phyloP scores from a whole-genome alignment of 495 filamentous ascomycete species.

The Penicillium bialowiezense region DNA sequence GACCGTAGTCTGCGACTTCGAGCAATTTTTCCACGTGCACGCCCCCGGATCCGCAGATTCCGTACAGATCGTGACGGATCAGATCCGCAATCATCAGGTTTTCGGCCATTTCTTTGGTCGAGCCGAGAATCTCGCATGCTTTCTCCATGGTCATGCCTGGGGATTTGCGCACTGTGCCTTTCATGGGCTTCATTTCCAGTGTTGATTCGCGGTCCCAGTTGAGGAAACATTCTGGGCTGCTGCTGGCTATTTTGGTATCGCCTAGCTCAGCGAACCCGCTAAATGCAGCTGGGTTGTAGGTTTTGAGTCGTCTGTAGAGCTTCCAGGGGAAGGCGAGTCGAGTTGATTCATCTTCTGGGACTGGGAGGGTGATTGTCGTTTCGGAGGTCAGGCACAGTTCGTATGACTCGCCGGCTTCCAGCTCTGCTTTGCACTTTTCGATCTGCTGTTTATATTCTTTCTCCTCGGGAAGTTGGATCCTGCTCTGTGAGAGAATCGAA shows the following conservation, averaged over 20 bases:
- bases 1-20: conserved; percentile 83
- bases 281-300: conserved; percentile 81
- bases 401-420: conserved; percentile 82
- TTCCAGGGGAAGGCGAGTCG: conserved; percentile 53
- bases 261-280: conserved; percentile 77
- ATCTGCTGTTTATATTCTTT: conserved; percentile 63
- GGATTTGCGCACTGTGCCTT: conserved; percentile 84
- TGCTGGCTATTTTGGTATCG: conserved; percentile 67
- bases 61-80: conserved; percentile 86
- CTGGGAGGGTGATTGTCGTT: conserved; percentile 55
- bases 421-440: conserved; percentile 63
- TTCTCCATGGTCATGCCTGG: conserved; percentile 59
- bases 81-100: conserved; percentile 98
- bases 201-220: conserved; percentile 56
- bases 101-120: conserved; percentile 88
- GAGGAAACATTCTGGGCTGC: conserved; percentile 91
- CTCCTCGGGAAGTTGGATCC: conserved; percentile 46
- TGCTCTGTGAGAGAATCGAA: conserved; percentile 29
- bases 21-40: conserved; percentile 68
- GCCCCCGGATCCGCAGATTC: conserved; percentile 67
- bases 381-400: conserved; percentile 87
- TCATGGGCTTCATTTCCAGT: conserved; percentile 72
- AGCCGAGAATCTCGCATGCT: conserved; percentile 66
- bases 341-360: conserved; percentile 14
- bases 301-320: conserved; percentile 67